Base-by-base conservation (phyloP, 257 asterid genomes). In the Salvia miltiorrhiza region DNA sequence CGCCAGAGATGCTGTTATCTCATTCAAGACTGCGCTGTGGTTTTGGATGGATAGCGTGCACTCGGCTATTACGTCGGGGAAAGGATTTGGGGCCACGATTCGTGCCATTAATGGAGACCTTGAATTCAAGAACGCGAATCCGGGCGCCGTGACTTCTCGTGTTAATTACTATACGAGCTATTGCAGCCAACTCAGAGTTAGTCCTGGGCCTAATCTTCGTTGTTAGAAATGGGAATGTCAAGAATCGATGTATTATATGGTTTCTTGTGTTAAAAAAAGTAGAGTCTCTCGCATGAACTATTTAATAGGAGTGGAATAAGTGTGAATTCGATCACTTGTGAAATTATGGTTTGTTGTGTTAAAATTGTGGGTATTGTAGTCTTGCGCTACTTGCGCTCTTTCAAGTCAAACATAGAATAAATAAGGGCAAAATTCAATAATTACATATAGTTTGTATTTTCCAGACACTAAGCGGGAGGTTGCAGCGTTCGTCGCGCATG, bases 401-500 rank as follows among this genome's bases (percentile, higher is more conserved):
- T n/a, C n/a, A n/a, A n/a, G n/a, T n/a, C n/a, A n/a, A n/a, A n/a
- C n/a, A n/a, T n/a, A n/a, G n/a, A n/a, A n/a, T n/a, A n/a, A n/a
- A n/a, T n/a, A n/a, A n/a, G n/a, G n/a, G n/a, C n/a, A n/a, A n/a
- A n/a, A n/a, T n/a, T n/a, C n/a, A n/a, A n/a, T n/a, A n/a, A n/a
- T n/a, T n/a, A n/a, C n/a, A n/a, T n/a, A n/a, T n/a, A n/a, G n/a
- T n/a, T n/a, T n/a, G n/a, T n/a, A n/a, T n/a, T n/a, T n/a, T n/a
- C n/a, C n/a, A n/a, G 57, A 75, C 9, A 61, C 83, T 8, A 84
- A 67, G 77, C 87, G 85, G 3, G 90, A 84, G 75, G 77, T 82
- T 5, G 90, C 90, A 0, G 85, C 90, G 11, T 84, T 79, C 72
- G 79, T 84, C 4, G 90, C 90, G 4, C 90, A 84, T 39, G 75